Evolutionary conservation across 1,139 yeast species (phyloP), one percentile per base, ranked within the genome.

Genomic region (Hyphopichia burtonii): DNA sequence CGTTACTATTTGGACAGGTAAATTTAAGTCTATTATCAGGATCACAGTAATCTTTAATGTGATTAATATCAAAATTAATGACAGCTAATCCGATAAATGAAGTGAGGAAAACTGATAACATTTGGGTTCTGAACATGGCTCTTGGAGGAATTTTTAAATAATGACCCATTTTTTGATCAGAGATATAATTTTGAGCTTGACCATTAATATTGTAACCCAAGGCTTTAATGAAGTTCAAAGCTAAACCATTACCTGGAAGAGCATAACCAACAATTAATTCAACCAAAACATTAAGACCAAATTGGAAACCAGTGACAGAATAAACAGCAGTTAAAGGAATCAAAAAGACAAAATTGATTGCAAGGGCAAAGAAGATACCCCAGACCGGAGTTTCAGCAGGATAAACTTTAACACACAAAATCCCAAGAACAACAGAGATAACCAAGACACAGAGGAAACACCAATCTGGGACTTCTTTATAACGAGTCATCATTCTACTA

Each of bases 401-500:
- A 51, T 76, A 79, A 1, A 68, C 59, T 47, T 74, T 58, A 17
- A 80, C 72, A 43, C 76, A 68, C 3, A 76, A 50, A 27, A 80
- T 70, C 4, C 78, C 83, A 41, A 80, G 62, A 1, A 66, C 71
- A 6, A 80, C 53, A 2, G 86, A 71, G 17, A 73, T 48, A n/a
- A 76, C 46, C 43, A 82, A 59, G 15, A 82, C 70, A 11, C 63
- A 42, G 19, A 77, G 49, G 50, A 74, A 82, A 72, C 80, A 78
- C 76, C 78, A 76, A 46, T 80, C 83, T 10, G 87, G 87, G 16
- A 80, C 86, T 51, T 82, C 88, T 32, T 68, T 69, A 55, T 80
- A 80, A 17, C 63, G 61, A 22, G 68, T 48, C 82, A 80, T 80
- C 77, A 79, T 74, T 41, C 69, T 66, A 36, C 78, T 68, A 48